Evolutionary conservation across 2,329 filamentous ascomycete species (phyloP).

Genomic region (Aspergillus proliferans): DNA sequence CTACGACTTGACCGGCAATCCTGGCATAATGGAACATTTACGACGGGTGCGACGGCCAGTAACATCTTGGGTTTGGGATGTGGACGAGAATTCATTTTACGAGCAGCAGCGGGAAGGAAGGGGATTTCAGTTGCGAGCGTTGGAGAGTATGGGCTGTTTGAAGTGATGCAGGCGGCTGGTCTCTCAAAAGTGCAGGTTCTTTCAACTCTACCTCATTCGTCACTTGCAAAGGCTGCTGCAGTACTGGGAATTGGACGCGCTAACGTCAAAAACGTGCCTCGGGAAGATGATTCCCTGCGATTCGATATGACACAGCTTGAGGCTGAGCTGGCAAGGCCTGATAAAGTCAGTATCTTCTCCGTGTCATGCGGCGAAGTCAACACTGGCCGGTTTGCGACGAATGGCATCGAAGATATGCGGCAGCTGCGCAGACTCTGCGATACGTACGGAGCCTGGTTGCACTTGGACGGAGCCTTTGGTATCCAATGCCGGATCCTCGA

Average conservation of each 20-base stretch:
- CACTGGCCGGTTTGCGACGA: constrained; percentile 70
- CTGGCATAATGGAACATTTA: constrained; percentile 72
- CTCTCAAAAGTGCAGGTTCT: constrained; percentile 67
- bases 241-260: constrained; percentile 70
- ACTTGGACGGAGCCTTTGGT: constrained; percentile 87
- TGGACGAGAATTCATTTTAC: constrained; percentile 58
- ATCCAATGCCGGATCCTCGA: constrained; percentile 67
- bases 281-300: constrained; percentile 53
- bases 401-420: constrained; percentile 51
- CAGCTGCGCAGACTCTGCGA: constrained; percentile 65
- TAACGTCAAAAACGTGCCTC: constrained; percentile 57
- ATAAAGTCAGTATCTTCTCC: constrained; percentile 65
- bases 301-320: constrained; percentile 65
- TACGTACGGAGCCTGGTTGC: constrained; percentile 72
- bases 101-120: constrained; percentile 37
- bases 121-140: constrained; percentile 42
- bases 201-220: constrained; percentile 78
- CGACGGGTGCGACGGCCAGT: constrained; percentile 64
- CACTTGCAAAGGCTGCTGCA: constrained; percentile 73
- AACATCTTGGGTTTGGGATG: constrained; percentile 62
- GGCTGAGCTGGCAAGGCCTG: constrained; percentile 46
- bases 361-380: constrained; percentile 89
- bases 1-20: constrained; percentile 51
- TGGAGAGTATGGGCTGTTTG: constrained; percentile 63
- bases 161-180: constrained; percentile 58